A percentile compares a stretch with the other conserved stretches of the same genome.
phyloP scores from a whole-genome alignment of 2,329 filamentous ascomycete species.

The Nannizziopsis barbatae region DNA sequence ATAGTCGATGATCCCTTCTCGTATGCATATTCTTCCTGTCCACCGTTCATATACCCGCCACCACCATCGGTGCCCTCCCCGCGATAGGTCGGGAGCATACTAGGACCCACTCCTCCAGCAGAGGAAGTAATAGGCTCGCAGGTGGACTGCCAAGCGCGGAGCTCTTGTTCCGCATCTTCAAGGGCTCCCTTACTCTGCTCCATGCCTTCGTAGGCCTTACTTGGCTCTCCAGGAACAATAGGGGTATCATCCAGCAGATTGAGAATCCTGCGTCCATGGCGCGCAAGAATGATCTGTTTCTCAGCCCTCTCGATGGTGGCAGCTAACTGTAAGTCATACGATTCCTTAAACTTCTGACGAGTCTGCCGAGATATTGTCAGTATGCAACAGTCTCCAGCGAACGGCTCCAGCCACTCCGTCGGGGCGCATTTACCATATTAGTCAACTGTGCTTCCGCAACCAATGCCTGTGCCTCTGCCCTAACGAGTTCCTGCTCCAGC shows the following conservation, averaged over 20 bases:
- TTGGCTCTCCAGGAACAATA: slow-evolving; percentile 72
- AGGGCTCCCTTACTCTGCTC: slow-evolving; percentile 70
- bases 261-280: slow-evolving; percentile 75
- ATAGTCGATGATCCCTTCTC: not conserved
- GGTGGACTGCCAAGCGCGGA: slow-evolving; percentile 57
- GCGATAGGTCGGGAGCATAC: not conserved
- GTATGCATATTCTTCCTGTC: slow-evolving; percentile 2
- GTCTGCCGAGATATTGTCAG: slow-evolving; percentile 47
- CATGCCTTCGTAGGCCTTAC: slow-evolving; percentile 54
- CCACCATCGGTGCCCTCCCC: not conserved
- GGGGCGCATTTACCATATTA: slow-evolving; percentile 59
- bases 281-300: slow-evolving; percentile 90
- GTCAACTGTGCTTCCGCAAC: slow-evolving; percentile 94
- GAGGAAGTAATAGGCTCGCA: slow-evolving; percentile 42
- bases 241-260: slow-evolving; percentile 81
- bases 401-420: not conserved
- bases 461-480: slow-evolving; percentile 88
- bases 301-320: slow-evolving; percentile 92
- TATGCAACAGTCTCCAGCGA: not conserved
- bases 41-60: slow-evolving; percentile 1
- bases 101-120: slow-evolving; percentile 1
- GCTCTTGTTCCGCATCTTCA: slow-evolving; percentile 82
- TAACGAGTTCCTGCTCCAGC: slow-evolving; percentile 90
- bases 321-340: slow-evolving; percentile 76
- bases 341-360: slow-evolving; percentile 89